Base-by-base conservation (phyloP, 805 yeast genomes). In the Wickerhamiella kurtzmanii region DNA sequence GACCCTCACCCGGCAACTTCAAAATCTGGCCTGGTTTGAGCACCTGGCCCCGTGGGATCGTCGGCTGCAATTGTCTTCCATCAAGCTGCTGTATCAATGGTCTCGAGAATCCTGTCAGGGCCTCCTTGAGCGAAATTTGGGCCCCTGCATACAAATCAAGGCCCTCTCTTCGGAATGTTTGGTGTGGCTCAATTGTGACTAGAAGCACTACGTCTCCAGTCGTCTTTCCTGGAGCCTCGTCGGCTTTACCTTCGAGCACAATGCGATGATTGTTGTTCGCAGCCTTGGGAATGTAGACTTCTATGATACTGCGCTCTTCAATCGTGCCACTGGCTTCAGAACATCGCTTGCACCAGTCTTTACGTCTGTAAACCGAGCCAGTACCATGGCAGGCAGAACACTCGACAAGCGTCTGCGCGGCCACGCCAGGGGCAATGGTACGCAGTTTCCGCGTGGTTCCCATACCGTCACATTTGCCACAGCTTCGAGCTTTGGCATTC, bases 321-420 rank as follows among this genome's bases (percentile, higher is more conserved):
- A 68, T 65, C 2, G 75, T 66, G 21, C 80, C 75, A 4, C 64
- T 64, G 5, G 25, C 41, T 2, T 96, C 96, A 18, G 64, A 61
- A 66, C 98, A 89, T 49, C 70, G 71, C 54, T 77, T 81, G 68
- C 98, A 89, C 51, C 70, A 69, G 60, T 86, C 94, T 59, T 80
- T 83, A 22, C 73, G 61, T 44, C 77, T 67, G 56, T 67, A 73
- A 4, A 72, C 66, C 44, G 70, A 64, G 2, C 96, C 96, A 18
- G 67, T 64, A 11, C 94, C 96, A 22, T 70, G 65, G 68, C 97
- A 89, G 6, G 69, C 64, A 3, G 69, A 65, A 64, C 97, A 89
- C 13, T 68, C 68, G 2, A 74, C 75, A 41, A 68, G 67, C 22
- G 76, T 77, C 48, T 75, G 76, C 1, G 86, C 71, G n/a, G 77